Conservation (phyloP, 768 basidiomycete genomes). For the Omphalotus guepiniiformis region DNA sequence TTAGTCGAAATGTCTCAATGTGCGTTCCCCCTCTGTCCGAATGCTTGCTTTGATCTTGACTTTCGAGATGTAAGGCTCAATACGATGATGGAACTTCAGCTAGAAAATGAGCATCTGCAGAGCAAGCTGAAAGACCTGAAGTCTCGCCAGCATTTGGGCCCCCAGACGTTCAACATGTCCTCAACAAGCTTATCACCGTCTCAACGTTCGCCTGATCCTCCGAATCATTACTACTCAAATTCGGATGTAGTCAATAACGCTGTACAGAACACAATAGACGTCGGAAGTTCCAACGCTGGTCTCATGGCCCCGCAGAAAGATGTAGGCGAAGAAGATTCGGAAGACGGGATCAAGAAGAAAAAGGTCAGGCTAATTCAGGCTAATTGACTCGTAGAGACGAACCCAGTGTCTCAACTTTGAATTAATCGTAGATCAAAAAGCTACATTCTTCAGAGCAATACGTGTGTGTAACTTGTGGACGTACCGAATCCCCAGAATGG, state of each 20-base stretch:
- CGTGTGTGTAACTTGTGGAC: conserved; percentile 89
- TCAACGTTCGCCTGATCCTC: background rate
- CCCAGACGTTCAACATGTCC: conserved; percentile 18
- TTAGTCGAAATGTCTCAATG: conserved; percentile 69
- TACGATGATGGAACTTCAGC: conserved; percentile 76
- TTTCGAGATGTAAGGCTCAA: conserved; percentile 47
- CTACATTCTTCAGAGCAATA: conserved; percentile 56
- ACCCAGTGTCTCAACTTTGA: background rate
- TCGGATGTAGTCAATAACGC: background rate
- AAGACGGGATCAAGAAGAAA: conserved; percentile 57
- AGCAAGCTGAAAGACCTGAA: conserved; percentile 47
- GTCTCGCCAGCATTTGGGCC: conserved; percentile 2
- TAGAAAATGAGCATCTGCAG: conserved; percentile 80
- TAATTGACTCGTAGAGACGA: conserved; percentile 7
- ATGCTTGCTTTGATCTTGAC: conserved; percentile 1
- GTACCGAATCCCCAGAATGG: conserved; percentile 98
- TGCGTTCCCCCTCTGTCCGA: conserved; percentile 24
- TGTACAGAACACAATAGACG: background rate
- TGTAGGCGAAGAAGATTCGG: conserved; percentile 38
- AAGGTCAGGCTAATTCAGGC: conserved; percentile 42
- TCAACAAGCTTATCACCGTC: conserved; percentile 20
- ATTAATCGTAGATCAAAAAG: conserved; percentile 46
- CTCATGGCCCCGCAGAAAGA: conserved; percentile 5
- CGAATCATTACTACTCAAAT: background rate
- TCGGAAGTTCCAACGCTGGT: conserved; percentile 3